Evolutionary conservation across 768 basidiomycete species (phyloP).

Genomic region (Mycena floridula): DNA sequence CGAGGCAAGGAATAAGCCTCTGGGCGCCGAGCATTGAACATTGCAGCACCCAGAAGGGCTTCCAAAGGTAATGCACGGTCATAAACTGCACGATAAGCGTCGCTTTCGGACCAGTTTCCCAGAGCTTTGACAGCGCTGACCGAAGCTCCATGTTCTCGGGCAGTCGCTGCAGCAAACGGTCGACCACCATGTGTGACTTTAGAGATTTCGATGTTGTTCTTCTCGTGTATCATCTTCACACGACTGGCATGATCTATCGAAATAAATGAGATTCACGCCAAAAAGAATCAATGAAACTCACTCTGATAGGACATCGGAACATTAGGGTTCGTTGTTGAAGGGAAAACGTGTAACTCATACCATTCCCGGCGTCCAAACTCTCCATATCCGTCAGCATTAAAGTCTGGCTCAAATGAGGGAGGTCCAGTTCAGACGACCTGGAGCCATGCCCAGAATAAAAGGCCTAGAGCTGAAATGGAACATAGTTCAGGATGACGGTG

Average conservation of each 20-base stretch:
- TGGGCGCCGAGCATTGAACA: constrained; percentile 2
- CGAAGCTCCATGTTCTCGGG: constrained; percentile 22
- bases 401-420: constrained; percentile 22
- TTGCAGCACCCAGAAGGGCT: constrained; percentile 24
- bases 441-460: constrained; percentile 14
- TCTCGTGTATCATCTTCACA: not conserved
- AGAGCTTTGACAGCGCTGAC: constrained; percentile 21
- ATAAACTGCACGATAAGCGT: constrained; percentile 20
- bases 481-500: constrained; percentile 24
- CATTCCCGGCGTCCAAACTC: constrained; percentile 22
- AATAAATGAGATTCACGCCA: not conserved
- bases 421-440: constrained; percentile 16
- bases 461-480: constrained; percentile 18
- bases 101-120: constrained; percentile 22
- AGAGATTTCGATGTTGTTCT: constrained; percentile 11
- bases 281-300: not conserved
- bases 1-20: not conserved
- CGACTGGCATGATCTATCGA: not conserved
- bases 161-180: constrained; percentile 20
- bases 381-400: constrained; percentile 12
- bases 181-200: constrained; percentile 26
- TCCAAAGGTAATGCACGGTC: constrained; percentile 20
- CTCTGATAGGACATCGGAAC: not conserved
- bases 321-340: not conserved
- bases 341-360: constrained; percentile 22